Conservation (phyloP, 2,329 filamentous ascomycete genomes). For the Seiridium cupressi region DNA sequence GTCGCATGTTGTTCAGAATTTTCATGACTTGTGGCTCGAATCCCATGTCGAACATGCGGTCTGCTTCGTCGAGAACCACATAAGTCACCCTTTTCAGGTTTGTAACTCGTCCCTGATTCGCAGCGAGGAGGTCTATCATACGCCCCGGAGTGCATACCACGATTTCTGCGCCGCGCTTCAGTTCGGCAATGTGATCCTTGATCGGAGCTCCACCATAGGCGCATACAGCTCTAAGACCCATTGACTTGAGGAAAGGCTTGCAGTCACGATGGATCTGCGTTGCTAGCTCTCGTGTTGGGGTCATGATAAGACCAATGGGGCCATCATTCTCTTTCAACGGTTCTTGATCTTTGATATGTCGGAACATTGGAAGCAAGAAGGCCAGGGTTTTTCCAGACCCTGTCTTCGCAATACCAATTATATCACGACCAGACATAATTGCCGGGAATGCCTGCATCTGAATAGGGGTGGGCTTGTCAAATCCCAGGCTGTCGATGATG, state of each 20-base stretch:
- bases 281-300: slow-evolving; percentile 89
- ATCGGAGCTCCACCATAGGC: slow-evolving; percentile 95
- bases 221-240: slow-evolving; percentile 82
- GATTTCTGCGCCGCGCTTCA: slow-evolving; percentile 93
- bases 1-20: slow-evolving; percentile 87
- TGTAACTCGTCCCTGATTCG: slow-evolving; percentile 91
- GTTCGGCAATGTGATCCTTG: slow-evolving; percentile 93
- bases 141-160: slow-evolving; percentile 93
- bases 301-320: slow-evolving; percentile 85
- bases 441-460: slow-evolving; percentile 93
- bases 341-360: slow-evolving; percentile 84
- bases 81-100: slow-evolving; percentile 89
- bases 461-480: slow-evolving; percentile 87
- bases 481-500: slow-evolving; percentile 77
- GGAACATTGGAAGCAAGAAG: slow-evolving; percentile 94
- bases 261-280: slow-evolving; percentile 93
- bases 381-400: slow-evolving; percentile 97
- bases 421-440: slow-evolving; percentile 93
- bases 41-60: slow-evolving; percentile 99
- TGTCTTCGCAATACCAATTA: slow-evolving; percentile 95
- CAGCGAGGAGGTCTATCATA: slow-evolving; percentile 91
- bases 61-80: slow-evolving; percentile 93
- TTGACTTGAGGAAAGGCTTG: slow-evolving; percentile 87
- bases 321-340: slow-evolving; percentile 66
- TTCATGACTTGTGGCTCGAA: slow-evolving; percentile 99